Evolutionary conservation across 306 rosid genomes (phyloP).

Genomic region (Quercus suber): DNA sequence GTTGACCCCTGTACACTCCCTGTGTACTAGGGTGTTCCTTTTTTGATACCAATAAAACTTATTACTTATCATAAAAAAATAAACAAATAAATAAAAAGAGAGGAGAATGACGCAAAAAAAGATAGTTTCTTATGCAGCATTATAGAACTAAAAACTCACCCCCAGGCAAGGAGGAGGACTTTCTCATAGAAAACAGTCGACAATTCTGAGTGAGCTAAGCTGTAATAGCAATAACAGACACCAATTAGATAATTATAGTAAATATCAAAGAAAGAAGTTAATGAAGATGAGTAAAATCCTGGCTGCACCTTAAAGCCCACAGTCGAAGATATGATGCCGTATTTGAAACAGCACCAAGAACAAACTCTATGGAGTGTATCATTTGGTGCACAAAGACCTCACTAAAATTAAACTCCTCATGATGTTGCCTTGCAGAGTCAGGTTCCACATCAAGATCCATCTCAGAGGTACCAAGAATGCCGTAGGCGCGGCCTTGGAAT

Average conservation of each 20-base stretch:
- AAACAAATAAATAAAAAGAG: too few relatives aligned
- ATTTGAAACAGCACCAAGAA: constrained; percentile 98
- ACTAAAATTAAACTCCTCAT: constrained; percentile 88
- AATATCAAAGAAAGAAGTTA: constrained; percentile 14
- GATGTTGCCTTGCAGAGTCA: constrained; percentile 81
- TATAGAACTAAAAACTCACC: constrained; percentile 58
- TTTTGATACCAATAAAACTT: too few relatives aligned
- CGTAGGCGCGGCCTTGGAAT: constrained; percentile 93
- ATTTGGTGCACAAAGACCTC: constrained; percentile 99
- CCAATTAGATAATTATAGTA: constrained; percentile 10
- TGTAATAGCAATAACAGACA: constrained; percentile 40
- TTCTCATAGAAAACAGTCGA: constrained; percentile 98
- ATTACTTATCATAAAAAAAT: too few relatives aligned
- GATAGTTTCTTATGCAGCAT: background rate
- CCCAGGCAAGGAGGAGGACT: constrained; percentile 96
- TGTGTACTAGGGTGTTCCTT: too few relatives aligned
- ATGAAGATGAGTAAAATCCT: constrained; percentile 12
- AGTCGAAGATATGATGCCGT: constrained; percentile 99
- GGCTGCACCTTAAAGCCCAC: constrained; percentile 92
- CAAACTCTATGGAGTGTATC: constrained; percentile 97
- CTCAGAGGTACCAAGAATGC: constrained; percentile 80
- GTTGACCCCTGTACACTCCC: too few relatives aligned
- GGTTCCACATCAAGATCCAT: constrained; percentile 86
- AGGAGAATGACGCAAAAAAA: background rate
- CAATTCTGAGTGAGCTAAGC: constrained; percentile 98